Percentiles rank a stretch among this genome's conserved stretches.
phyloP scores from a whole-genome alignment of 139 green algal species.

The Zygnema cylindricum region DNA sequence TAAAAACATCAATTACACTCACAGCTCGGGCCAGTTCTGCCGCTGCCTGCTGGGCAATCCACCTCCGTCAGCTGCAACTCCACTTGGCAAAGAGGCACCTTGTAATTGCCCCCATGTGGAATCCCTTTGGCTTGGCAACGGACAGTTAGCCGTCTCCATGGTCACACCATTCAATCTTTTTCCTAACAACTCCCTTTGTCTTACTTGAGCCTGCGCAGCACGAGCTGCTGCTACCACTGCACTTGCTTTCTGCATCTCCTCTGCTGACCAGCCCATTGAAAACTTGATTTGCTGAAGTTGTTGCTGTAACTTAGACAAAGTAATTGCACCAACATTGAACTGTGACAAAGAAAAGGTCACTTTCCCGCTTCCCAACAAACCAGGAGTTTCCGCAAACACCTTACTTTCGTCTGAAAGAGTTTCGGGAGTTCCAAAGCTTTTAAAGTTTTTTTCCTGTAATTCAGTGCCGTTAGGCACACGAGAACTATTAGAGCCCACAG shows the following conservation, averaged over 20 bases:
- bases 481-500: too few species aligned
- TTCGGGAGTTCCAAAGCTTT: not conserved
- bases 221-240: constrained; percentile 21
- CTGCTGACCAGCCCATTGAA: constrained; percentile 17
- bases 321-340: not conserved
- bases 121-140: not conserved
- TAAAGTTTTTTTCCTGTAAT: too few species aligned
- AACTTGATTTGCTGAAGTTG: not conserved
- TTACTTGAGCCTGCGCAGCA: not conserved
- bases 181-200: not conserved
- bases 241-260: constrained; percentile 26
- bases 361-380: not conserved
- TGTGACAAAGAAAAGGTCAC: not conserved
- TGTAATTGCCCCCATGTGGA: not conserved
- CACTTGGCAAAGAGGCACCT: not conserved
- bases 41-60: not conserved
- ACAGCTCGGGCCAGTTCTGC: not conserved
- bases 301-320: not conserved
- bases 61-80: not conserved
- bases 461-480: too few species aligned
- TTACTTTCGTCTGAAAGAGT: not conserved
- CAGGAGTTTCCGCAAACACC: not conserved
- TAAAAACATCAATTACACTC: too few species aligned
- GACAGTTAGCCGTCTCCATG: not conserved
- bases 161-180: not conserved